Evolutionary conservation across 805 yeast species (phyloP).

Genomic region (Teunomyces tritomae): DNA sequence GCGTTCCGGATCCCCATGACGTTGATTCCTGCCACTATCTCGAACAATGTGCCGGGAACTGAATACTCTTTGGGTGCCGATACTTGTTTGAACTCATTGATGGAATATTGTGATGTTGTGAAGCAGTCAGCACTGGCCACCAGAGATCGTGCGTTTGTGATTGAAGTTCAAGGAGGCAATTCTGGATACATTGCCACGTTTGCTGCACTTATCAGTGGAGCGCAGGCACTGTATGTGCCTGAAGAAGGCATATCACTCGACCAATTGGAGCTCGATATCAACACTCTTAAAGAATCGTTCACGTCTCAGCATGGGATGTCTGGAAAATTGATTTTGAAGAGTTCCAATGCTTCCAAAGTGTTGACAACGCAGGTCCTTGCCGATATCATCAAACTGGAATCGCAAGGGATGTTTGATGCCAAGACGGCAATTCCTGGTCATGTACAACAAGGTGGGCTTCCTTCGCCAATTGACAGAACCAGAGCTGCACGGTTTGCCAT

Average conservation of each 20-base stretch:
- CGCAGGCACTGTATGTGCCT: slow-evolving; percentile 87
- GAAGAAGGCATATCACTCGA: slow-evolving; percentile 72
- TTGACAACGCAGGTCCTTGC: slow-evolving; percentile 82
- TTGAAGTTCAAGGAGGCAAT: slow-evolving; percentile 98
- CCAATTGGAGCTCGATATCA: slow-evolving; percentile 74
- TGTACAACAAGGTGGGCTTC: slow-evolving; percentile 95
- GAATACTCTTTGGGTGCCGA: slow-evolving; percentile 95
- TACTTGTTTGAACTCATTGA: slow-evolving; percentile 89
- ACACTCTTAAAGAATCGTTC: slow-evolving; percentile 64
- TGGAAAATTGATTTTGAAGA: slow-evolving; percentile 83
- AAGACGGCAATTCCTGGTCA: slow-evolving; percentile 98
- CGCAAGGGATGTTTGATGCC: slow-evolving; percentile 75
- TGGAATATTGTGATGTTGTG: slow-evolving; percentile 90
- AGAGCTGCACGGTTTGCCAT: slow-evolving; percentile 88
- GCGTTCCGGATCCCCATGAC: slow-evolving; percentile 93
- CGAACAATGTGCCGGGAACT: slow-evolving; percentile 98
- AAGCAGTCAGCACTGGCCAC: slow-evolving; percentile 95
- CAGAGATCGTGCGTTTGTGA: slow-evolving; percentile 90
- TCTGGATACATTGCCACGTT: slow-evolving; percentile 90
- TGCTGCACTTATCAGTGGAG: slow-evolving; percentile 84
- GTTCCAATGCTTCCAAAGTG: slow-evolving; percentile 77
- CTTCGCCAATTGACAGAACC: slow-evolving; percentile 91
- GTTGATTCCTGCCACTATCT: slow-evolving; percentile 90
- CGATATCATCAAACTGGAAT: slow-evolving; percentile 77
- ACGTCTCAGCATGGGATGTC: slow-evolving; percentile 74